phyloP scores from a whole-genome alignment of 1,284 basidiomycete genomes.

The Singerocomus inundabilis region DNA sequence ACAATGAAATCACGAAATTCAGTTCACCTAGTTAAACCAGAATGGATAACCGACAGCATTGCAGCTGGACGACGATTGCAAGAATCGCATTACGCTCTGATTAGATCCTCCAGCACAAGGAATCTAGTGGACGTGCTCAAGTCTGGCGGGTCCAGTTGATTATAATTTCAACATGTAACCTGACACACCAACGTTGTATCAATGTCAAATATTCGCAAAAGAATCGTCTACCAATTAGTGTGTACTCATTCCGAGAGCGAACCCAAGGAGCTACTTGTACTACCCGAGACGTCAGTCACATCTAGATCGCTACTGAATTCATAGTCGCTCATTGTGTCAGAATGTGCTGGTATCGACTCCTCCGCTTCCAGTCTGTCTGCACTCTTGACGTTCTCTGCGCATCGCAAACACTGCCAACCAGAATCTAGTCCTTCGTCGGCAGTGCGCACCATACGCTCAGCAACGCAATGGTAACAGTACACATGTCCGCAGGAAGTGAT shows the following conservation, averaged over 20 bases:
- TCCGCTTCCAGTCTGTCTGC: constrained; percentile 49
- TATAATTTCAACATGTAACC: constrained; percentile 5
- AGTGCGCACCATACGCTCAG: constrained; percentile 73
- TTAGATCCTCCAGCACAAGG: constrained; percentile 33
- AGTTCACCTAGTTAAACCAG: constrained; percentile 61
- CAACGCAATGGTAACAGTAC: constrained; percentile 88
- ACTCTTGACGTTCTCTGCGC: constrained; percentile 56
- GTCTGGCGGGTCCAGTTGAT: constrained; percentile 16
- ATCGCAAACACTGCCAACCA: constrained; percentile 82
- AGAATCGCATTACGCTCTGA: constrained; percentile 54
- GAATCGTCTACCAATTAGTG: background rate
- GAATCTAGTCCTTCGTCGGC: constrained; percentile 62
- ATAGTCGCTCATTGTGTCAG: constrained; percentile 46
- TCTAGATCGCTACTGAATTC: constrained; percentile 58
- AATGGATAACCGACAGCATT: constrained; percentile 71
- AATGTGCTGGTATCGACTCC: constrained; percentile 16
- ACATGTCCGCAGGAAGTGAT: constrained; percentile 74
- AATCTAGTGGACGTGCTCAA: constrained; percentile 31
- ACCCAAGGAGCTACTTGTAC: constrained; percentile 31
- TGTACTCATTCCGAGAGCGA: constrained; percentile 27
- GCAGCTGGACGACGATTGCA: constrained; percentile 50
- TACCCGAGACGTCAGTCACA: constrained; percentile 32
- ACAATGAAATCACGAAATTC: constrained; percentile 45
- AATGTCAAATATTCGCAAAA: constrained; percentile 1
- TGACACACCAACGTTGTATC: constrained; percentile 12